Conservation (phyloP, 2,329 filamentous ascomycete genomes). For the Arachnomyces sp. region DNA sequence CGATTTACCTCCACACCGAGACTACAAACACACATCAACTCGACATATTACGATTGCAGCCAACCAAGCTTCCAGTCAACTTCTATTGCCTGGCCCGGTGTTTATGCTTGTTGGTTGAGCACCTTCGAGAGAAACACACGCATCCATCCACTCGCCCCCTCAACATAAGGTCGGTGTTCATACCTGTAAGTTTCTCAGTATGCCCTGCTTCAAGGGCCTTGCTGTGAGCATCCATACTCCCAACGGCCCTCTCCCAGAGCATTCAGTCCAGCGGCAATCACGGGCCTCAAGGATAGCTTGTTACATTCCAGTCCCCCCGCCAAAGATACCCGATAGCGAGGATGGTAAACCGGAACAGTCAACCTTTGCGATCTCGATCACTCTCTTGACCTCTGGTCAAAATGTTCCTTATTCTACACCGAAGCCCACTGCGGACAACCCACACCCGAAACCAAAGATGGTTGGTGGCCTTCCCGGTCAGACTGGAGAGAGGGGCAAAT, state of each 20-base stretch:
- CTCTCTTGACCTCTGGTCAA: constrained; percentile 78
- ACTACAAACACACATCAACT: too few relatives aligned
- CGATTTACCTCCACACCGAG: too few relatives aligned
- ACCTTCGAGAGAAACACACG: neutral
- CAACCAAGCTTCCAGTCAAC: neutral
- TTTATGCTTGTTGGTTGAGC: neutral
- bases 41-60: too few relatives aligned
- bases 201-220: constrained; percentile 99
- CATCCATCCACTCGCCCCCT: constrained; percentile 3
- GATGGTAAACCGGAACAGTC: constrained; percentile 79
- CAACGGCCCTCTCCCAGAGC: constrained; percentile 73
- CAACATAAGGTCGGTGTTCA: too few relatives aligned
- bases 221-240: constrained; percentile 92
- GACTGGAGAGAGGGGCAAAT: constrained; percentile 45
- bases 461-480: constrained; percentile 63
- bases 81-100: neutral
- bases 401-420: constrained; percentile 89
- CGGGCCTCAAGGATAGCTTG: constrained; percentile 87
- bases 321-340: constrained; percentile 62
- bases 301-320: constrained; percentile 91
- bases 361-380: constrained; percentile 97
- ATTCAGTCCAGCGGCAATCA: constrained; percentile 90
- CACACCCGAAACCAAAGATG: constrained; percentile 71
- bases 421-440: constrained; percentile 67
- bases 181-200: constrained; percentile 22